Evolutionary conservation across 1,284 basidiomycete species (phyloP).

Genomic region (Veloboletus limbatus): DNA sequence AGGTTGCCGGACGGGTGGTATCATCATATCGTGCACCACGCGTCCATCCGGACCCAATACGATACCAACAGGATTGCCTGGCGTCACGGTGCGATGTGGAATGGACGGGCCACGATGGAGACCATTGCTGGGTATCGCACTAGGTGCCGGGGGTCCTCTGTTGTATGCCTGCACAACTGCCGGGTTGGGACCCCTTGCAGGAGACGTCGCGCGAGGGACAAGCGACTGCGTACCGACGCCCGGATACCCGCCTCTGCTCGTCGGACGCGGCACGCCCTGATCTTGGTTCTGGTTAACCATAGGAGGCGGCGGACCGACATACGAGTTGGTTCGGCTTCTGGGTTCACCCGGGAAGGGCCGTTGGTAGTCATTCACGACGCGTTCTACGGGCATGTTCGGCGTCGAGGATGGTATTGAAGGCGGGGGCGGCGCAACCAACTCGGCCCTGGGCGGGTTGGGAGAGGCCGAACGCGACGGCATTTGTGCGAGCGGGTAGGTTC

Average conservation of each 20-base stretch:
- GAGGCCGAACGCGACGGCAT: slow-evolving; percentile 68
- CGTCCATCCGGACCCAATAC: slow-evolving; percentile 32
- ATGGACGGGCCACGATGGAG: slow-evolving; percentile 19
- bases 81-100: slow-evolving; percentile 25
- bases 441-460: slow-evolving; percentile 67
- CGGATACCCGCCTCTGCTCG: slow-evolving; percentile 65
- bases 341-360: slow-evolving; percentile 86
- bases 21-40: slow-evolving; percentile 33
- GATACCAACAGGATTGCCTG: slow-evolving; percentile 30
- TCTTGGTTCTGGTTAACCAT: slow-evolving; percentile 30
- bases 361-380: slow-evolving; percentile 76
- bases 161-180: slow-evolving; percentile 19
- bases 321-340: slow-evolving; percentile 47
- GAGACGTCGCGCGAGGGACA: slow-evolving; percentile 18
- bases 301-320: slow-evolving; percentile 35
- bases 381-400: slow-evolving; percentile 59
- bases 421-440: slow-evolving; percentile 66
- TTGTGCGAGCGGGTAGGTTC: slow-evolving; percentile 52
- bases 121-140: slow-evolving; percentile 1
- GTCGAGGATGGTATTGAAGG: slow-evolving; percentile 34
- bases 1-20: slow-evolving; percentile 12
- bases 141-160: slow-evolving; percentile 25
- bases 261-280: slow-evolving; percentile 45
- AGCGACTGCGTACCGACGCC: slow-evolving; percentile 74
- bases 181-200: slow-evolving; percentile 22